Conservation (phyloP, 768 basidiomycete species). For the Pleurotus eryngii region DNA sequence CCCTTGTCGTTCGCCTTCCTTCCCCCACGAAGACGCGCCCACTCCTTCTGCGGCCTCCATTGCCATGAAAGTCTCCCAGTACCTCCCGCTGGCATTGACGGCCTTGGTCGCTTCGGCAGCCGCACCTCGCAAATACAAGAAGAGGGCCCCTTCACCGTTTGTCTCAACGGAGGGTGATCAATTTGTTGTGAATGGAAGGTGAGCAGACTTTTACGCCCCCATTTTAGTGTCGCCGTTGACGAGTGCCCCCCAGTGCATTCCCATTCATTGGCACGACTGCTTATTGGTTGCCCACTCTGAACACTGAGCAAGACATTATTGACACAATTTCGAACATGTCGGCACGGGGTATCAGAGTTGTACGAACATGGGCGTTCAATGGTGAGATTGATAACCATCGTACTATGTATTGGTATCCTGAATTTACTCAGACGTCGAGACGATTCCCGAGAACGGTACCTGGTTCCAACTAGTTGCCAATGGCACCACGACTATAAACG, state of each 20-base stretch:
- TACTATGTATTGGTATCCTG: neutral
- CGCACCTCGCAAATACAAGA: slow-evolving; percentile 28
- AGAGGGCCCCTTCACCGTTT: slow-evolving; percentile 35
- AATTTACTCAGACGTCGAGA: slow-evolving; percentile 39
- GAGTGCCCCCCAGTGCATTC: slow-evolving; percentile 27
- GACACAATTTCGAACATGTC: slow-evolving; percentile 56
- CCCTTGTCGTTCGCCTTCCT: slow-evolving; percentile 7
- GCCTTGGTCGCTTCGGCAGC: slow-evolving; percentile 29
- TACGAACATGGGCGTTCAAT: slow-evolving; percentile 73
- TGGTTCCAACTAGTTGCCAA: slow-evolving; percentile 64
- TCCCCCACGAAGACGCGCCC: slow-evolving; percentile 9
- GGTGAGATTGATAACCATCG: slow-evolving; percentile 29
- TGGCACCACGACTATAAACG: slow-evolving; percentile 48
- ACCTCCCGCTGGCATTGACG: slow-evolving; percentile 2
- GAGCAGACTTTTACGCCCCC: neutral
- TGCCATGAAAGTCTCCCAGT: slow-evolving; percentile 6
- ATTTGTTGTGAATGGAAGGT: slow-evolving; percentile 58
- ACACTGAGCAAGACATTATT: slow-evolving; percentile 53
- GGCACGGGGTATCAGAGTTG: slow-evolving; percentile 50
- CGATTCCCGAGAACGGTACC: slow-evolving; percentile 52
- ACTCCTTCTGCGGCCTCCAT: neutral
- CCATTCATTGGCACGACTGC: slow-evolving; percentile 55
- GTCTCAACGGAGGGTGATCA: slow-evolving; percentile 40
- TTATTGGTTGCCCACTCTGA: slow-evolving; percentile 62
- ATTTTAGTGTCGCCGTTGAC: neutral